These are phyloP conservation scores for Syzygium aromaticum DNA, from an alignment of 345 rosid species.

Conservation along the genomic window DNA sequence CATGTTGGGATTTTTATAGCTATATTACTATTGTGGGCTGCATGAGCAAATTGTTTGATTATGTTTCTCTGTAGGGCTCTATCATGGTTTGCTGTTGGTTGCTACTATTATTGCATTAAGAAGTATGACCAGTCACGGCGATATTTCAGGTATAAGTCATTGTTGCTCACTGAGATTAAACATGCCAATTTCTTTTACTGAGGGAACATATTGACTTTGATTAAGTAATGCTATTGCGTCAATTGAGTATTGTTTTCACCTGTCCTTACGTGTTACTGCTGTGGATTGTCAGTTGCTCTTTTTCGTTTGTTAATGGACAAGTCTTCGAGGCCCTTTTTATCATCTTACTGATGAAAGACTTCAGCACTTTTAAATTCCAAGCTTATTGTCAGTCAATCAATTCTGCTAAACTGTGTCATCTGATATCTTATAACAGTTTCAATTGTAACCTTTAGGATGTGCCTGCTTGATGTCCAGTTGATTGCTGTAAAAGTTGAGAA, in stretches of 20 bases:
- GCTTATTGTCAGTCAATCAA: neutral
- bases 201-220: neutral
- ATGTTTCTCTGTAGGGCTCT: constrained; percentile 49
- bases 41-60: neutral
- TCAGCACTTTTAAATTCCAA: neutral
- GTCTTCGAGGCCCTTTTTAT: neutral
- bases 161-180: neutral
- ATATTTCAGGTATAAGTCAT: constrained; percentile 63
- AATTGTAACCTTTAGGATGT: neutral
- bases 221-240: neutral
- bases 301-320: neutral
- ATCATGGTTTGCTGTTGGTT: constrained; percentile 46
- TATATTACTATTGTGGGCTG: neutral
- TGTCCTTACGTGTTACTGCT: neutral
- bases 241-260: neutral
- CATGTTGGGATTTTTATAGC: neutral
- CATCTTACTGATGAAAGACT: neutral
- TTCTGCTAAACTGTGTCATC: neutral
- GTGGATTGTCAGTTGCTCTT: neutral
- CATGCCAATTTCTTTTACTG: neutral
- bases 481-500: neutral
- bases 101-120: constrained; percentile 60
- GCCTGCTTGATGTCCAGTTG: neutral
- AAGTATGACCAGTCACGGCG: constrained; percentile 83
- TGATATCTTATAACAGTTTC: neutral